Evolutionary conservation across 2,329 filamentous ascomycete species (phyloP).

Genomic region (Ceratocystis huliohia): DNA sequence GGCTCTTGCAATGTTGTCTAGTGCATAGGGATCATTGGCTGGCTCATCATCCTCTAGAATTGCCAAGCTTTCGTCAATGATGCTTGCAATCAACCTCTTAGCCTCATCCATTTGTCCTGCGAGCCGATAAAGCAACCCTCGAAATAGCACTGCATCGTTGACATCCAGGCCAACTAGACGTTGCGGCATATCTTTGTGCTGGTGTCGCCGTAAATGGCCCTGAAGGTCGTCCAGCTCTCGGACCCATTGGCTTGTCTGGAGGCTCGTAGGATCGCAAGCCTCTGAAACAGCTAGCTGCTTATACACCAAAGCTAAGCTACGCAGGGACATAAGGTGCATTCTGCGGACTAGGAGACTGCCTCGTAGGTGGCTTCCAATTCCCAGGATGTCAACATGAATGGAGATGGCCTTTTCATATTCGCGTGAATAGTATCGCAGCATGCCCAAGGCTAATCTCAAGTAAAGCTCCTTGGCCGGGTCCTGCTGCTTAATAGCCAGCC

Average conservation of each 20-base stretch:
- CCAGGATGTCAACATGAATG: constrained; percentile 30
- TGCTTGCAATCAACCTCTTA: constrained; percentile 25
- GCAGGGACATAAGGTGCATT: constrained; percentile 32
- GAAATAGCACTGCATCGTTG: constrained; percentile 33
- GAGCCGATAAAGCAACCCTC: constrained; percentile 30
- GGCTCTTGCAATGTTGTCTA: constrained; percentile 32
- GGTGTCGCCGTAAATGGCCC: constrained; percentile 30
- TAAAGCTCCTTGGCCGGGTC: constrained; percentile 31
- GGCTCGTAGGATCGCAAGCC: constrained; percentile 22
- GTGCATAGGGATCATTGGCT: constrained; percentile 32
- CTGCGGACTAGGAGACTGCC: constrained; percentile 32
- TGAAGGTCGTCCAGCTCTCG: constrained; percentile 29
- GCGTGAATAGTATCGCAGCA: constrained; percentile 28
- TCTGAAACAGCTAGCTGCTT: constrained; percentile 27
- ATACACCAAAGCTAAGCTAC: constrained; percentile 31
- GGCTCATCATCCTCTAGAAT: constrained; percentile 33
- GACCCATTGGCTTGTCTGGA: constrained; percentile 28
- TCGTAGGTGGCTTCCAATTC: constrained; percentile 30
- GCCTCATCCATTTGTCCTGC: constrained; percentile 26
- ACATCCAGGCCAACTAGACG: constrained; percentile 33
- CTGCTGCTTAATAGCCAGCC: constrained; percentile 27
- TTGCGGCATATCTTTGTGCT: constrained; percentile 31
- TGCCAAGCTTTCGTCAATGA: constrained; percentile 30
- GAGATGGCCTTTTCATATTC: constrained; percentile 28
- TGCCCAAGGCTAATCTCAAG: constrained; percentile 30